These are phyloP conservation scores for Acanthamoeba rhysodes DNA, from an alignment of 208 protist genomes.

Conservation along the genomic window DNA sequence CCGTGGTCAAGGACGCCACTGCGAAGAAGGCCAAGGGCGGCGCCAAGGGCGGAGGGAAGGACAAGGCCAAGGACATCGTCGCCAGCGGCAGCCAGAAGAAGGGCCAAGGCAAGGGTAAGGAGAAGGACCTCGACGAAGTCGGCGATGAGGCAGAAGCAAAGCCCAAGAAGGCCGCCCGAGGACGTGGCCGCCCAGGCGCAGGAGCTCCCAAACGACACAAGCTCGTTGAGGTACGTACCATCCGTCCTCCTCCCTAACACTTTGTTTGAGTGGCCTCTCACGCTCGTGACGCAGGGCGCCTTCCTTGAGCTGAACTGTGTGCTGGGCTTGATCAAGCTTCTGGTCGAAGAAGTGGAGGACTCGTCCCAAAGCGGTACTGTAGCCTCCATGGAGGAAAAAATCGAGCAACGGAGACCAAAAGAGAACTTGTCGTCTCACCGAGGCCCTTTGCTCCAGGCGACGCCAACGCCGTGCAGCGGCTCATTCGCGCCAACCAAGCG, in stretches of 20 bases:
- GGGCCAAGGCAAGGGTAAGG: slow-evolving; percentile 39
- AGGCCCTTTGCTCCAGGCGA: background rate
- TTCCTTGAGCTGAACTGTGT: background rate
- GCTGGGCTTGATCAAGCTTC: slow-evolving; percentile 26
- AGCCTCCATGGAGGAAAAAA: too few relatives aligned
- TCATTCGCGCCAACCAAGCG: background rate
- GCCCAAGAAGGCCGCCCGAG: background rate
- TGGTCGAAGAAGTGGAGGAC: background rate
- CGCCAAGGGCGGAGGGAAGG: background rate
- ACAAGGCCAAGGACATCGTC: background rate
- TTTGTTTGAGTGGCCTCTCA: too few relatives aligned
- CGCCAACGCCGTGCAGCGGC: background rate
- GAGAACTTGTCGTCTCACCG: background rate
- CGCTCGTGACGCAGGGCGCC: background rate
- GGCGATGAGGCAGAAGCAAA: background rate
- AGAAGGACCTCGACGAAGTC: background rate
- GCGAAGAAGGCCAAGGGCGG: background rate
- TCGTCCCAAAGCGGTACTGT: background rate
- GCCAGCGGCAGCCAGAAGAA: background rate
- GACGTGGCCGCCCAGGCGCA: background rate
- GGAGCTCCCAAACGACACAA: background rate
- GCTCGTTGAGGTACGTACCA: background rate
- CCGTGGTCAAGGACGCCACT: background rate
- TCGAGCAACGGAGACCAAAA: too few relatives aligned
- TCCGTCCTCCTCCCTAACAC: background rate